phyloP scores from a whole-genome alignment of 306 rosid genomes.

The Datisca glomerata region DNA sequence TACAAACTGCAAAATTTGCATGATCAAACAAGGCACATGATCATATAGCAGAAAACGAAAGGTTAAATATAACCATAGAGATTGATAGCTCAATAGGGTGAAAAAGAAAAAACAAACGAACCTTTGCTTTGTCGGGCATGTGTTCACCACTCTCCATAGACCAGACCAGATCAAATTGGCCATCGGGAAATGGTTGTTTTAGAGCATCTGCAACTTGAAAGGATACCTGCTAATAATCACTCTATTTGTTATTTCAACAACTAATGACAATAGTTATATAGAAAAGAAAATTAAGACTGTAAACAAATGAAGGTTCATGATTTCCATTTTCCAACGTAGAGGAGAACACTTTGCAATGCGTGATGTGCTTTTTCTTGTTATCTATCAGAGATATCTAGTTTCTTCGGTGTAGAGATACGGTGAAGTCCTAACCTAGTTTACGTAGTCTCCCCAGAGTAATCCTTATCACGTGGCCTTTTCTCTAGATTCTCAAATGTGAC shows the following conservation, averaged over 20 bases:
- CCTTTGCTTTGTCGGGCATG: constrained; percentile 96
- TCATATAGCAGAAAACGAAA: neutral
- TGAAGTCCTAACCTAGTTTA: neutral
- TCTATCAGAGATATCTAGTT: too few relatives aligned
- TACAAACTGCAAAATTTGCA: constrained; percentile 47
- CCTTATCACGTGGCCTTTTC: too few relatives aligned
- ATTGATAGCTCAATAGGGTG: neutral
- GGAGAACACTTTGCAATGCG: too few relatives aligned
- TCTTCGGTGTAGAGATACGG: too few relatives aligned
- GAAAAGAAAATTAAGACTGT: too few relatives aligned
- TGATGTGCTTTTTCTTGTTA: too few relatives aligned
- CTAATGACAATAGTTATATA: neutral
- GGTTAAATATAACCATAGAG: too few relatives aligned
- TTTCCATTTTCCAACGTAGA: too few relatives aligned
- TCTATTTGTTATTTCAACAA: neutral
- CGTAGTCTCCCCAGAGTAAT: too few relatives aligned
- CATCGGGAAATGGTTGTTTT: constrained; percentile 69
- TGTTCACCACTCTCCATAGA: constrained; percentile 99
- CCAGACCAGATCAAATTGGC: constrained; percentile 76
- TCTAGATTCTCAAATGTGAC: too few relatives aligned
- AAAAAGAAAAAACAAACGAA: constrained; percentile 2
- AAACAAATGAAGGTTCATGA: too few relatives aligned
- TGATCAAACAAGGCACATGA: constrained; percentile 6
- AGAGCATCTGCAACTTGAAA: constrained; percentile 86
- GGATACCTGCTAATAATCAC: constrained; percentile 38